These are phyloP conservation scores for Brassica incana DNA, from an alignment of 345 rosid genomes.

Conservation along the genomic window DNA sequence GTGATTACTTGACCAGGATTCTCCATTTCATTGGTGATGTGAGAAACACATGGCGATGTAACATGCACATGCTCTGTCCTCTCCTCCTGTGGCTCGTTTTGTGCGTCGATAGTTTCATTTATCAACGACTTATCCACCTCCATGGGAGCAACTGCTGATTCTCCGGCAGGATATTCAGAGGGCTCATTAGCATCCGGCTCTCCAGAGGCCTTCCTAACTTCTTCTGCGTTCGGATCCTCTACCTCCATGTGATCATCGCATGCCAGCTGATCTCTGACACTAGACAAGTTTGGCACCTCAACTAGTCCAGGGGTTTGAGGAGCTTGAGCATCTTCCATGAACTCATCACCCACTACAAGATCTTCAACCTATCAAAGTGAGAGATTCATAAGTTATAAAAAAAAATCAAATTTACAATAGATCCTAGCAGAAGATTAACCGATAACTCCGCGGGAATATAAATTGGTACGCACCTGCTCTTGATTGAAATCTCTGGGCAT, in stretches of 20 bases:
- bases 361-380: constrained; percentile 53
- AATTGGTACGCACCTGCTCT: constrained; percentile 55
- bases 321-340: constrained; percentile 75
- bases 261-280: constrained; percentile 63
- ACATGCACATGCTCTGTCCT: constrained; percentile 42
- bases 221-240: constrained; percentile 53
- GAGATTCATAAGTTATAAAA: constrained; percentile 6
- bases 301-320: constrained; percentile 88
- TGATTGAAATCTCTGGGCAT: constrained; percentile 45
- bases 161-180: constrained; percentile 36
- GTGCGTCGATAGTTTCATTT: constrained; percentile 32
- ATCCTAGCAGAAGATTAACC: constrained; percentile 5
- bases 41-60: constrained; percentile 50
- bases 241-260: constrained; percentile 68
- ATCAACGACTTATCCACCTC: constrained; percentile 38
- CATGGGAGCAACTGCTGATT: constrained; percentile 32
- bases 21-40: constrained; percentile 47
- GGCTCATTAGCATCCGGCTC: constrained; percentile 43
- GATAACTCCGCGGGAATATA: constrained; percentile 1
- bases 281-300: constrained; percentile 67
- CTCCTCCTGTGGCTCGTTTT: constrained; percentile 44
- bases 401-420: background rate
- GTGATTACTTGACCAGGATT: constrained; percentile 37
- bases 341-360: constrained; percentile 49
- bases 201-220: constrained; percentile 39